Evolutionary conservation across 257 asterid species (phyloP), one percentile per base, ranked within the genome.

Genomic region (Perilla frutescens): DNA sequence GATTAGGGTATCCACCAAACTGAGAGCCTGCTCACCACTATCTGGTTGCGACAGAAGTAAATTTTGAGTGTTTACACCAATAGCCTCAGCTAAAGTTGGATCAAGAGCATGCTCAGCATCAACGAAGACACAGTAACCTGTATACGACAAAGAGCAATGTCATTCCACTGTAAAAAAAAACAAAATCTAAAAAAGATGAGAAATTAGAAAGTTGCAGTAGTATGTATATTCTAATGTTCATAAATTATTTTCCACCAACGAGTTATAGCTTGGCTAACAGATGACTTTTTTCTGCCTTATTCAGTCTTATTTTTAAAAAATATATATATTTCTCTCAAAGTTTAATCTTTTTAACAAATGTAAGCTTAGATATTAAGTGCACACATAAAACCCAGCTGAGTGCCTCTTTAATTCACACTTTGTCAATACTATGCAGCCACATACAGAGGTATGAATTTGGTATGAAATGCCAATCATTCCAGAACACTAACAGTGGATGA

Each of bases 71-170:
- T 95, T 81, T 26, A 92, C 99, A 51, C 99, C 99, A 67, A 95
- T 89, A n/a, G 94, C 76, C 85, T 87, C 87, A 2, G 99, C 98
- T 65, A 95, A 79, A 56, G 91, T 8, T 44, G 98, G 99, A 89
- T 95, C 93, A 77, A 90, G 97, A 80, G 98, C 97, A 82, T 95
- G 98, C 86, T 95, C 98, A 70, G 99, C 98, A 81, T 95, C 99
- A 75, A 95, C 96, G 70, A 92, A 95, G 70, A 88, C 96, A 75
- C 99, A 92, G 71, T 84, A 89, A 13, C 97, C 98, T 95, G 77
- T 58, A 56, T 62, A 60, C 14, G 44, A 65, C 68, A 51, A 75
- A 73, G 49, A 48, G 31, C 36, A 34, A 58, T 63, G 13, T 45
- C 58, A 66, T 13, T 37, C 55, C 59, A 32, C 69, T 14, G 50